phyloP scores from a whole-genome alignment of 768 basidiomycete genomes.

The Mycena galopus region DNA sequence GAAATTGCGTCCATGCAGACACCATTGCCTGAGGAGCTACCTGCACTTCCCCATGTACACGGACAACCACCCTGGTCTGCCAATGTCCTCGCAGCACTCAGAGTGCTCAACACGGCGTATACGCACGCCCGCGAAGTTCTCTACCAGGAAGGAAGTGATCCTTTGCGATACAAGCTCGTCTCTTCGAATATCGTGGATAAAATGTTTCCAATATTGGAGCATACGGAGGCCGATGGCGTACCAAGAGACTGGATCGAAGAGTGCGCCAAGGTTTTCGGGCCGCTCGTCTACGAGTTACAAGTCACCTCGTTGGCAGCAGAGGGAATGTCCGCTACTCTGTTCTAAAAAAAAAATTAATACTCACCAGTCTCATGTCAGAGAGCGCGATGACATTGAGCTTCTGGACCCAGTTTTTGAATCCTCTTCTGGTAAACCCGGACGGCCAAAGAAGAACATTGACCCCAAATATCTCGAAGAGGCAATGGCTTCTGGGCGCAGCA shows the following conservation, averaged over 20 bases:
- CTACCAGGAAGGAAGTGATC: conserved; percentile 7
- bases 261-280: neutral
- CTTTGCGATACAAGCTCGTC: neutral
- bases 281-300: conserved; percentile 6
- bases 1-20: no score
- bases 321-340: conserved; percentile 6
- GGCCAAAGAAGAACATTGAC: neutral
- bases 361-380: neutral
- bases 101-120: no score
- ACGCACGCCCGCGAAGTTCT: neutral
- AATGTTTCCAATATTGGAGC: neutral
- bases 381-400: conserved; percentile 11
- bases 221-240: neutral
- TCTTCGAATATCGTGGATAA: conserved; percentile 15
- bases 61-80: no score
- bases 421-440: neutral
- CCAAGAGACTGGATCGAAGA: neutral
- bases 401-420: neutral
- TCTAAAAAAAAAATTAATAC: no score
- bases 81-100: no score
- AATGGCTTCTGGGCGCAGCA: neutral
- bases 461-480: conserved; percentile 12
- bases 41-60: no score
- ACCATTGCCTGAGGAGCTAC: no score
- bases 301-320: neutral